Evolutionary conservation across 306 rosid species (phyloP), one percentile per base, ranked within the genome.

Genomic region (Quercus bicolor): DNA sequence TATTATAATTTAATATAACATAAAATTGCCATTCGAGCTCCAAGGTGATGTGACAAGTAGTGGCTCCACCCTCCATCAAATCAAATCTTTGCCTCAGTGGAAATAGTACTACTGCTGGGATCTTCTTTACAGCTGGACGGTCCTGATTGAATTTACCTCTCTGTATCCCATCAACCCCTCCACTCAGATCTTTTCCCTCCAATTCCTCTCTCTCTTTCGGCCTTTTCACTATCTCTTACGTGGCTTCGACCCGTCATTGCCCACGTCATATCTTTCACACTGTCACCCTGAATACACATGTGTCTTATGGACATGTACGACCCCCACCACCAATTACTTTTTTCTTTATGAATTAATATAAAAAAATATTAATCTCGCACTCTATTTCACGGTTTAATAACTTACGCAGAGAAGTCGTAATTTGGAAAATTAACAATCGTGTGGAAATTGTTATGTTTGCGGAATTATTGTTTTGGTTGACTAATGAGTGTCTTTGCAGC

Each of bases 181-280:
- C 82, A 16, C 77, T 76, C 65, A 2, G 15, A 20, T 76, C 56
- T 76, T 79, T 84, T 87, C 89, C 93, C 96, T 77, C 90, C 87
- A 81, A 84, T 68, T 14, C 24, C 45, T 6, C 24, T 21, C 31
- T 8, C 45, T 40, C n/a, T 77, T 34, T 52, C 56, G 8, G 65
- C 69, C 68, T 77, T 70, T 13, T 21, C 51, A 69, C 53, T 60
- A 5, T 20, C 45, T 8, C 37, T 60, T 54, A 78, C 89, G 92
- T 85, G 85, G 78, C 91, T 20, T 34, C 11, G 8, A 6, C 55
- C 48, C 78, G 43, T 77, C 87, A 81, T 48, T 62, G 52, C 84
- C 68, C 57, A 78, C 81, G 79, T 78, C 91, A 85, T 60, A 11
- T 59, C 33, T 3, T 1, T 4, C 62, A 9, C 62, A 21, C 24